Evolutionary conservation across 805 yeast genomes (phyloP), one percentile per base, ranked within the genome.

Genomic region (Suhomyces vadensis): DNA sequence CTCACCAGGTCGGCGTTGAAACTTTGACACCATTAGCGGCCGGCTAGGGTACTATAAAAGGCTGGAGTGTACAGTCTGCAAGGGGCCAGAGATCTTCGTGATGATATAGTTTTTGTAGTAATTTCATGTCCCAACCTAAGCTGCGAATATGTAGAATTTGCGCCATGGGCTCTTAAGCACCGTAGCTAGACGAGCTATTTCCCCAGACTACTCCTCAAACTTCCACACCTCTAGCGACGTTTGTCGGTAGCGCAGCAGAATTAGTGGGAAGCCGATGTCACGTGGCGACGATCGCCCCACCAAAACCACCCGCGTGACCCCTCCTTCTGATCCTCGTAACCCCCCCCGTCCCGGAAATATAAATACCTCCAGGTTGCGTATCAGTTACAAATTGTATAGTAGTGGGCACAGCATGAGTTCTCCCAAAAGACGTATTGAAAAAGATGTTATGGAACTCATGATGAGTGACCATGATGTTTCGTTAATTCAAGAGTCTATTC

Each of bases 361-460:
- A 29, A 29, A 29, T 14, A 7, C n/a, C 20, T 14, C 9, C 16
- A 16, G 3, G 20, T 29, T 29, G 20, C 33, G 19, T 29, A 16
- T 10, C 20, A n/a, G n/a, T 16, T 10, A 29, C 33, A 29, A 29
- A 29, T 8, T 29, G 6, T 5, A 29, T 13, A 13, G 31, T 27
- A 13, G 31, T 17, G 31, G 8, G 6, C 9, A 29, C 35, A 40
- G 6, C 19, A 45, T 45, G 48, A 45, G 45, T 27, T 79, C 86
- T 5, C 85, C 86, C 25, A 83, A 81, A 56, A 75, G 89, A 61
- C 77, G 95, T 39, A 91, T 94, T 52, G 97, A 91, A 60, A 87
- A 94, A 22, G 99, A 92, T 64, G 97, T 92, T 37, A 90, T 88
- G 96, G 94, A 91, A 64, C 74, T 92, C 78, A 86, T 92, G 67